Base-by-base conservation (phyloP, 2,329 filamentous ascomycete genomes). In the Periconia sp. region DNA sequence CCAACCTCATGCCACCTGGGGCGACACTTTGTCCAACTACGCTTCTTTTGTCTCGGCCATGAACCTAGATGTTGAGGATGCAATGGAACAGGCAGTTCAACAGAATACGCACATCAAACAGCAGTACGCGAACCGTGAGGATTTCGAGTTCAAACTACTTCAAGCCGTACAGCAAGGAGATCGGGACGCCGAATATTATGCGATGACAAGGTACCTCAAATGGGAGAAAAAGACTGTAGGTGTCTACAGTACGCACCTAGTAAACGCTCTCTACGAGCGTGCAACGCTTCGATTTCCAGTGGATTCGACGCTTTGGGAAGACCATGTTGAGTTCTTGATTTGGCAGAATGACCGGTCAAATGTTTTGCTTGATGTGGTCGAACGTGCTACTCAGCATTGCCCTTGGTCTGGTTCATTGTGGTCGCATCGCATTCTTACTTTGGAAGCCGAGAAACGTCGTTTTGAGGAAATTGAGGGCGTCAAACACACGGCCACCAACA, bases 341-440 rank as follows among this genome's bases (percentile, higher is more conserved):
- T 79, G 79, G 74, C 79, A 70, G 62, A 65, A 65, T 45, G 58
- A 79, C 72, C 33, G 33, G 3, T 37, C 33, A 37, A 73, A 78
- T 5, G 75, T 78, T 10, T 72, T 89, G 37, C 81, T 96, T 10
- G 83, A 90, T 45, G 82, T 93, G 7, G 80, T 95, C 2, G 87
- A 91, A 63, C 85, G 92, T 59, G 92, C 91, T 13, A 94, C 92
- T 10, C 84, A 87, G 42, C 94, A 97, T 73, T 96, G 93, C 63
- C 92, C 94, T 1, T 96, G 92, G 89, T 95, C 92, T 7, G 94
- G 94, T 15, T 82, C 85, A 27, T 81, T 99, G 7, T 99, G 94
- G 94, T 90, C 91, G 7, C 87, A 93, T 60, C 92, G 92, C 60
- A 88, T 99, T 23, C 76, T 97, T 49, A 88, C 87, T 18, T 90